Base-by-base conservation (phyloP, 441 rosid species). In the Theobroma grandiflorum region DNA sequence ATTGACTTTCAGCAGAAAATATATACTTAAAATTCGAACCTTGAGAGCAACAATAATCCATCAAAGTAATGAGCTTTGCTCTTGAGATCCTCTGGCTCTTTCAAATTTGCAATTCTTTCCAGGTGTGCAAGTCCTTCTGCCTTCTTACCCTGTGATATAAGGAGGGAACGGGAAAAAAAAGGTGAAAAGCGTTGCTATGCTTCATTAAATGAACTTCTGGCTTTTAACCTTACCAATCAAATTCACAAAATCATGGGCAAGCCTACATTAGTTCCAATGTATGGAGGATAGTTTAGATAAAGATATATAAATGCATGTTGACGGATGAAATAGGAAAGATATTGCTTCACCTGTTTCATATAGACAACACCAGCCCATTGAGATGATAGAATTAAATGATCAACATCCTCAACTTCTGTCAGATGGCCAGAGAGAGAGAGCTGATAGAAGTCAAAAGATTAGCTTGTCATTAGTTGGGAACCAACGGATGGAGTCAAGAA, bases 311-410 rank as follows among this genome's bases (percentile, higher is more conserved):
- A 20, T 35, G 40, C 52, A 38, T 2, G 26, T 45, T 45, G 45
- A n/a, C 49, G 18, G 43, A 63, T 62, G 22, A 18, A 63, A 57
- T 57, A n/a, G 38, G 35, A 37, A 43, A 7, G 10, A 61, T 26
- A 15, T 22, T 33, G 31, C 12, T 49, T 69, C 35, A 93, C 99
- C 99, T 91, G 98, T 74, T 82, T 86, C 66, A 86, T 82, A 78
- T 80, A 87, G 65, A 93, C 93, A 55, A 89, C 80, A 72, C 97
- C 98, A 57, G 98, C 95, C 95, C 94, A 92, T 68, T 89, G 92
- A 78, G 96, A 96, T 57, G 95, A 89, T 35, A 91, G 84, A 84
- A 95, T 91, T 49, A 91, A 80, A 72, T 86, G 94, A 82, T 92
- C 89, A 49, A 88, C 81, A 84, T 92, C 84, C 77, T 92, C 91